These are phyloP conservation scores for Chlorencoelia australis DNA, from an alignment of 2,329 filamentous ascomycete genomes.

Conservation along the genomic window DNA sequence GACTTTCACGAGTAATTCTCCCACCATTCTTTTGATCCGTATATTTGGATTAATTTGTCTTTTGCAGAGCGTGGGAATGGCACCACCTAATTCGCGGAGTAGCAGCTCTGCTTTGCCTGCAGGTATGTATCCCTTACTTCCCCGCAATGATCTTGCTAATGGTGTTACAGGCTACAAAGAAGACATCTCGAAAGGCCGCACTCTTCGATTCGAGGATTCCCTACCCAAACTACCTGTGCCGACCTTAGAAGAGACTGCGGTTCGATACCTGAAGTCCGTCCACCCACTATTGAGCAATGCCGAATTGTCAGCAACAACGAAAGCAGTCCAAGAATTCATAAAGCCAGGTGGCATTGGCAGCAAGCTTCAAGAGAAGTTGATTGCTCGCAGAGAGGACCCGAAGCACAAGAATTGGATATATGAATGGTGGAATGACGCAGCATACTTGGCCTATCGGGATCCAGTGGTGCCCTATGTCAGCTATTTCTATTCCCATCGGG, in stretches of 20 bases:
- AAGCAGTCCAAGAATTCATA: conserved; percentile 80
- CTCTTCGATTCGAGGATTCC: conserved; percentile 81
- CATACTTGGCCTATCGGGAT: conserved; percentile 88
- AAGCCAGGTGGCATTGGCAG: conserved; percentile 75
- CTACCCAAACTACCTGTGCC: conserved; percentile 71
- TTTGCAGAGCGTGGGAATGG: conserved; percentile 34
- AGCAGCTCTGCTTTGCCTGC: conserved; percentile 48
- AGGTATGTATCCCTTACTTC: conserved; percentile 30
- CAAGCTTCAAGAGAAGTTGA: conserved; percentile 77
- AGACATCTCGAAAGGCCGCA: conserved; percentile 67
- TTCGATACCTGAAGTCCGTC: conserved; percentile 71
- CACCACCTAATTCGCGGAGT: conserved; percentile 40
- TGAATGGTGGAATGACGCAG: conserved; percentile 97
- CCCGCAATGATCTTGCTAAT: conserved; percentile 11
- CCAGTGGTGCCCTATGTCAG: conserved; percentile 96
- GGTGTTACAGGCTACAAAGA: conserved; percentile 58
- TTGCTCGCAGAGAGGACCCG: conserved; percentile 69
- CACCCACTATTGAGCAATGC: conserved; percentile 59
- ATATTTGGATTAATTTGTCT: neutral
- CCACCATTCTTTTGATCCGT: neutral
- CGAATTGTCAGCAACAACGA: conserved; percentile 65
- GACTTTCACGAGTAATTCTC: conserved; percentile 19
- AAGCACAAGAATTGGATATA: conserved; percentile 86
- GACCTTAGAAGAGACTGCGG: conserved; percentile 70
- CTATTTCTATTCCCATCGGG: conserved; percentile 98